phyloP scores from a whole-genome alignment of 306 rosid species.

The Rosa rugosa region DNA sequence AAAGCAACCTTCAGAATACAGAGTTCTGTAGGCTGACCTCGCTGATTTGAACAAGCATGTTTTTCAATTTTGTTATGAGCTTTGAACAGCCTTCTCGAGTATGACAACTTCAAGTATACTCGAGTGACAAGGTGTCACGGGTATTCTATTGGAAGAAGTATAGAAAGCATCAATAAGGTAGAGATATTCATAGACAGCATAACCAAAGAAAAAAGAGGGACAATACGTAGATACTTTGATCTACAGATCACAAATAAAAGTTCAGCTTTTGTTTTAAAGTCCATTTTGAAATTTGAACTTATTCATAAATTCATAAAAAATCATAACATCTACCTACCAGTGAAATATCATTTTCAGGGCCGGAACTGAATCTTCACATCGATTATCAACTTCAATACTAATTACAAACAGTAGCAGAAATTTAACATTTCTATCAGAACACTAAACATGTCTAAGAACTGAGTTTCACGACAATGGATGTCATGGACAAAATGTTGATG shows the following conservation, averaged over 20 bases:
- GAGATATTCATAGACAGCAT: background rate
- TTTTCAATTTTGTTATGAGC: slow-evolving; percentile 83
- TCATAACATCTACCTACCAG: background rate
- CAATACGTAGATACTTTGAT: background rate
- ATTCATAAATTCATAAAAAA: background rate
- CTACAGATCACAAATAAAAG: slow-evolving; percentile 13
- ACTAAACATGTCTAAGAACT: too few relatives aligned
- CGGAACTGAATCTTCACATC: background rate
- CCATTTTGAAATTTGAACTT: background rate
- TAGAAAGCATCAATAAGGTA: slow-evolving; percentile 1
- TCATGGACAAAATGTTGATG: background rate
- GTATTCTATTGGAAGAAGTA: slow-evolving; percentile 43
- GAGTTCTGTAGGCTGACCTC: slow-evolving; percentile 59
- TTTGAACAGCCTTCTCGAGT: slow-evolving; percentile 88
- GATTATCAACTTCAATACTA: background rate
- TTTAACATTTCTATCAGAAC: background rate
- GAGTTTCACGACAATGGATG: too few relatives aligned
- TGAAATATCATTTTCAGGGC: background rate
- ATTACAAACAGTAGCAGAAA: background rate
- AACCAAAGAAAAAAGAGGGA: background rate
- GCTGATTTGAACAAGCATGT: slow-evolving; percentile 92
- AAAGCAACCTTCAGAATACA: slow-evolving; percentile 13
- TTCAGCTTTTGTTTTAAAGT: slow-evolving; percentile 18
- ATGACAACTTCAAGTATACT: slow-evolving; percentile 92
- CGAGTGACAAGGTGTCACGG: slow-evolving; percentile 90